Evolutionary conservation across 148 eudicot species (phyloP), one percentile per base, ranked within the genome.

Genomic region (Hydrangea macrophylla): DNA sequence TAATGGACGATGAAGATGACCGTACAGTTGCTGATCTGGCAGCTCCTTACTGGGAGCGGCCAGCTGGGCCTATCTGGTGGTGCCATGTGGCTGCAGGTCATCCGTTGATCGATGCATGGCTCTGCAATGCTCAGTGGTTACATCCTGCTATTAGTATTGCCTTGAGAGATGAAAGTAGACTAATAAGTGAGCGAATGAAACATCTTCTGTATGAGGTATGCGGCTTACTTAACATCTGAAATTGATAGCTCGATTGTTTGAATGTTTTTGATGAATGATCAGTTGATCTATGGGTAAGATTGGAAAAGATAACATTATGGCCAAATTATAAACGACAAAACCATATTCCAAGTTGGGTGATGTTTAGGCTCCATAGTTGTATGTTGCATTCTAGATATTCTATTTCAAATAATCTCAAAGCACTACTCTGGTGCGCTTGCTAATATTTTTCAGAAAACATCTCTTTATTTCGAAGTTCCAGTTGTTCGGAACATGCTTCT

Each of bases 31-130:
- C 98, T 60, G 96, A 93, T 69, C 72, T 93, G 76, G 98, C 95
- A 56, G 88, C 95, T 65, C 98, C 98, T 2, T 93, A 93, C 67
- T 90, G 90, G 95, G 95, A 93, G 82, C 80, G 90, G 68, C 88
- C 92, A 58, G 95, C 82, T 72, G 98, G 98, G 77, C 98, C 98
- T 31, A 77, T 74, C 64, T 93, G 96, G 98, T 93, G 98, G 98
- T 88, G 96, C 66, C 96, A 93, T 68, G 83, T 93, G 27, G 79
- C 83, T 70, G 96, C 96, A 61, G 80, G 86, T 70, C 90, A 93
- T 73, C 87, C 80, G 1, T 71, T 71, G 54, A 74, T 80, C 17
- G 79, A 75, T 40, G 74, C 85, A 39, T 93, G 98, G 98, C 90
- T 93, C 40, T 75, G 58, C 58, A 74, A 71, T 84, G 90, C 96